A percentile compares a stretch with the other conserved stretches of the same genome.
Evolutionary conservation across 352 stramenopile genomes (phyloP).

Genomic region (Globisporangium spiculum): DNA sequence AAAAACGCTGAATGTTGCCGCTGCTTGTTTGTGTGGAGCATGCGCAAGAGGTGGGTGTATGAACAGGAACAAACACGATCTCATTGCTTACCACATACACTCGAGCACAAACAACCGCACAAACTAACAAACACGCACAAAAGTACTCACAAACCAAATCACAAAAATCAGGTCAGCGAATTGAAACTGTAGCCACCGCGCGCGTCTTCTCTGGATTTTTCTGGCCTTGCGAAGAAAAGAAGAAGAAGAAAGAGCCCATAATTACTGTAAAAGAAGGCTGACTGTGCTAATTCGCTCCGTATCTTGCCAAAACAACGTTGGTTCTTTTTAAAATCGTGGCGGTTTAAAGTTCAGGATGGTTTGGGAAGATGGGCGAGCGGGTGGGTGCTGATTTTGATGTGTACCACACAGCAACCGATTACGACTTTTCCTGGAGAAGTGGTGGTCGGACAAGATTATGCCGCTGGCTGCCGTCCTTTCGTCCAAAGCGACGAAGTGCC

Average conservation of each 20-base stretch:
- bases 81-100: not conserved
- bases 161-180: slow-evolving; percentile 1
- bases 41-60: too few species aligned
- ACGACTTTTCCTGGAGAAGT: slow-evolving; percentile 9
- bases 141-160: too few species aligned
- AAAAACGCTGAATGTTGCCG: too few species aligned
- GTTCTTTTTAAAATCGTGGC: not conserved
- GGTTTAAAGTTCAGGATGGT: not conserved
- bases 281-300: not conserved
- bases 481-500: not conserved
- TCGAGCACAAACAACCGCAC: not conserved
- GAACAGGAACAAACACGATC: not conserved
- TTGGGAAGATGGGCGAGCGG: too few species aligned
- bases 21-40: too few species aligned
- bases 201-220: slow-evolving; percentile 3
- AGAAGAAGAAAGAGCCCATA: not conserved
- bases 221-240: not conserved
- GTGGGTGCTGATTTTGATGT: not conserved
- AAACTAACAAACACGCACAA: not conserved
- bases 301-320: not conserved
- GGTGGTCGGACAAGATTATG: not conserved
- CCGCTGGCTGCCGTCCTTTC: slow-evolving; percentile 5
- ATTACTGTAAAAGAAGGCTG: not conserved
- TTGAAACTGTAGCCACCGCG: not conserved
- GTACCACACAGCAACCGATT: slow-evolving; percentile 1